phyloP scores from a whole-genome alignment of 2,329 filamentous ascomycete genomes.

The Lasiodiplodia hormozganensis region DNA sequence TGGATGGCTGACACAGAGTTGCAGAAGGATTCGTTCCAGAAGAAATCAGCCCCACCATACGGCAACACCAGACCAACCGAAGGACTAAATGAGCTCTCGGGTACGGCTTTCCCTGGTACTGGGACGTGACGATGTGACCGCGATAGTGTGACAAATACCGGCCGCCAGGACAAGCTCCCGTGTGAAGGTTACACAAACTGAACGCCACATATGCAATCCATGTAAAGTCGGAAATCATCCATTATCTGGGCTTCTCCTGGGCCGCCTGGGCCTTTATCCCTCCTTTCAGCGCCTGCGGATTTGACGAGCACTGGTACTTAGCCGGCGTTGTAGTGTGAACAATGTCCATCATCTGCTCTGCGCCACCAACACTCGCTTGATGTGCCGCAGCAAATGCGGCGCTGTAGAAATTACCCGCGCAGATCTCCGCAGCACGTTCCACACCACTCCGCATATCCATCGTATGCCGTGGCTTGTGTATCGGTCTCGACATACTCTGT shows the following conservation, averaged over 20 bases:
- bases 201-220: slow-evolving; percentile 15
- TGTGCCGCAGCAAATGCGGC: neutral
- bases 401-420: slow-evolving; percentile 14
- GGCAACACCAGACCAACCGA: neutral
- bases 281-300: neutral
- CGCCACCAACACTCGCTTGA: slow-evolving; percentile 14
- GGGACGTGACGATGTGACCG: slow-evolving; percentile 25
- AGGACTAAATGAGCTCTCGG: slow-evolving; percentile 9
- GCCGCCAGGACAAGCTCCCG: slow-evolving; percentile 12
- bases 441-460: neutral
- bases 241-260: neutral
- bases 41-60: neutral
- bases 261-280: neutral
- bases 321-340: slow-evolving; percentile 1
- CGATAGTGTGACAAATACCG: slow-evolving; percentile 22
- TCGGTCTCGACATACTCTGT: neutral
- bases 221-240: slow-evolving; percentile 2
- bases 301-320: neutral
- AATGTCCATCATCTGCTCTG: slow-evolving; percentile 16
- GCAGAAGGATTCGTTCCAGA: slow-evolving; percentile 24
- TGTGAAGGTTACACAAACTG: neutral
- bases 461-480: neutral
- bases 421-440: slow-evolving; percentile 2
- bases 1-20: slow-evolving; percentile 8
- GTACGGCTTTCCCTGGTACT: slow-evolving; percentile 17